These are phyloP conservation scores for Debaryomyces prosopidis DNA, from an alignment of 805 yeast species.

Conservation along the genomic window DNA sequence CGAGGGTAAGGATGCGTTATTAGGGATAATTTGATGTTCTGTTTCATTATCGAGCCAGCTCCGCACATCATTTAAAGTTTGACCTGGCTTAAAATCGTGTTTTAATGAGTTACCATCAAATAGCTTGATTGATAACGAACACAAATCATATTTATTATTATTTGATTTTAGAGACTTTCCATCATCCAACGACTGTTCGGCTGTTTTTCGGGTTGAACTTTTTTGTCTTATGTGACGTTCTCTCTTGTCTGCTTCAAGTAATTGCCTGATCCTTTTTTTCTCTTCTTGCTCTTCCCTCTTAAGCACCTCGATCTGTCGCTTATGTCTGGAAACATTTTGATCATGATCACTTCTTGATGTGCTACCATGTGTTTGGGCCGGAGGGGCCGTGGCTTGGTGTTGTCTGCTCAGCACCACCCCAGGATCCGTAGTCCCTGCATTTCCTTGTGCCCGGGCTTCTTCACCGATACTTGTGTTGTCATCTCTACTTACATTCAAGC, in stretches of 20 bases:
- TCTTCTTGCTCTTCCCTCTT: conserved; percentile 51
- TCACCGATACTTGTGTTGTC: neutral
- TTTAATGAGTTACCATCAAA: conserved; percentile 65
- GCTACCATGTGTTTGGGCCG: neutral
- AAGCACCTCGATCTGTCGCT: conserved; percentile 8
- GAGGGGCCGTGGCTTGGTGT: conserved; percentile 4
- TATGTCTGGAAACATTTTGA: conserved; percentile 7
- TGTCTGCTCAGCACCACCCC: too few species aligned
- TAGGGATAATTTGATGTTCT: conserved; percentile 32
- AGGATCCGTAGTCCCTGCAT: too few species aligned
- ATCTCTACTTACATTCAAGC: neutral
- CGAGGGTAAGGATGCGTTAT: conserved; percentile 47
- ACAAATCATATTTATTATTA: conserved; percentile 11
- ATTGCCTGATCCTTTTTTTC: conserved; percentile 51
- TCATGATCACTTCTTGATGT: conserved; percentile 4
- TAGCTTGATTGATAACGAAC: conserved; percentile 59
- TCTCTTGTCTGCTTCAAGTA: conserved; percentile 53
- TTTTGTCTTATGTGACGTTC: conserved; percentile 34
- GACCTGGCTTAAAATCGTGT: conserved; percentile 46
- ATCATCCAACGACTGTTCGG: neutral
- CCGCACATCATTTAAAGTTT: conserved; percentile 59
- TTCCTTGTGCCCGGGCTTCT: neutral
- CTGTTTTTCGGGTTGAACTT: neutral
- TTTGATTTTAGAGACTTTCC: neutral
- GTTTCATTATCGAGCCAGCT: conserved; percentile 56